phyloP scores from a whole-genome alignment of 2,329 filamentous ascomycete species.

The Trichoderma semiorbis region DNA sequence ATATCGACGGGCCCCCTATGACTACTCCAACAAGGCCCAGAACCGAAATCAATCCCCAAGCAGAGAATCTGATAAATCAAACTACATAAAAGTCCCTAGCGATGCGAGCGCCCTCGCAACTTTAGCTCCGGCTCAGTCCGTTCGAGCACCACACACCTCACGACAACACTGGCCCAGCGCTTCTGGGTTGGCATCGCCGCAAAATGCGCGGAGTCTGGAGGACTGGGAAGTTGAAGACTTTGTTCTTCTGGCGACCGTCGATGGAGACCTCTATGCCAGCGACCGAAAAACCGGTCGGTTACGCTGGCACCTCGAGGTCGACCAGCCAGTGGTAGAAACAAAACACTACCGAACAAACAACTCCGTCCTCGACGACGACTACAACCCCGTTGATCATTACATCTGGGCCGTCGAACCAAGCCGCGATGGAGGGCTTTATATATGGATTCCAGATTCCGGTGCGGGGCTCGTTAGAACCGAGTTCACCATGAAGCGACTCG shows the following conservation, averaged over 20 bases:
- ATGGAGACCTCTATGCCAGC: constrained; percentile 89
- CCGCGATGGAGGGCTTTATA: constrained; percentile 79
- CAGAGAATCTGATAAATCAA: constrained; percentile 31
- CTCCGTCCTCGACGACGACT: constrained; percentile 57
- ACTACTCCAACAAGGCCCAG: constrained; percentile 16
- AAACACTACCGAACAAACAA: constrained; percentile 71
- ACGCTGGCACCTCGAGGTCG: constrained; percentile 81
- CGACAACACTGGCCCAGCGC: constrained; percentile 52
- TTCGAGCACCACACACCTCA: constrained; percentile 84
- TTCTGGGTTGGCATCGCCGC: constrained; percentile 74
- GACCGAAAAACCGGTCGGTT: constrained; percentile 81
- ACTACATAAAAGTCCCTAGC: constrained; percentile 42
- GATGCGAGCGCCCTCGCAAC: constrained; percentile 96
- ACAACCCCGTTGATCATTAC: constrained; percentile 73
- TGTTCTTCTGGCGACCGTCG: constrained; percentile 99
- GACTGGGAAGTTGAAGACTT: constrained; percentile 99
- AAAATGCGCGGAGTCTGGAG: constrained; percentile 92
- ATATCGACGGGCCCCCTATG: constrained; percentile 14
- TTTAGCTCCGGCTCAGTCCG: constrained; percentile 93
- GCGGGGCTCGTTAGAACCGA: constrained; percentile 62
- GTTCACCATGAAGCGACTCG: constrained; percentile 78
- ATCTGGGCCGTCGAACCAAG: constrained; percentile 95
- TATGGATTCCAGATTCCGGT: constrained; percentile 67
- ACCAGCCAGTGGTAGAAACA: constrained; percentile 87
- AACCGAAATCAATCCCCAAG: constrained; percentile 33